A percentile compares a stretch with the other conserved stretches of the same genome.
These are phyloP conservation scores for Metschnikowia corniflorae DNA, from an alignment of 805 yeast genomes.

Conservation along the genomic window DNA sequence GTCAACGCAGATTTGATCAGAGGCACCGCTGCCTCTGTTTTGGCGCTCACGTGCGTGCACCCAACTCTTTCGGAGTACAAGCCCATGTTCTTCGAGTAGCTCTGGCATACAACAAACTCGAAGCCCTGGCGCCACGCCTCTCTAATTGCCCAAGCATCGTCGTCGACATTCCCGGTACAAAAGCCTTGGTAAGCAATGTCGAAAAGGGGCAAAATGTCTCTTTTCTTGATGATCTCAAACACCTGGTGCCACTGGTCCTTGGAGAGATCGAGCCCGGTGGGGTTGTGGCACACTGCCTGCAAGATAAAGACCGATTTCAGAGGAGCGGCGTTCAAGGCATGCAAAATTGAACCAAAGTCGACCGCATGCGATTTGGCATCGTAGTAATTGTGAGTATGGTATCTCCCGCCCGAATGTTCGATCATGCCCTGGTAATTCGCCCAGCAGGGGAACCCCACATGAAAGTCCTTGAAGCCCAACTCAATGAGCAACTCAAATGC, in stretches of 20 bases:
- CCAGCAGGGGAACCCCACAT: conserved; percentile 41
- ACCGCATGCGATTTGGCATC: conserved; percentile 25
- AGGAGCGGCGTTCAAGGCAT: conserved; percentile 30
- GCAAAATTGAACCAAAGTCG: conserved; percentile 26
- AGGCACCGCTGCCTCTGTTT: conserved; percentile 7
- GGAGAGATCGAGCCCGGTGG: conserved; percentile 41
- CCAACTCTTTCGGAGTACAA: conserved; percentile 40
- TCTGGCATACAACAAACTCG: conserved; percentile 30
- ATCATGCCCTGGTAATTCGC: conserved; percentile 37
- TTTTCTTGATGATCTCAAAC: conserved; percentile 22
- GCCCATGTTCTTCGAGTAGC: conserved; percentile 42
- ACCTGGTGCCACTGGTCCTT: conserved; percentile 36
- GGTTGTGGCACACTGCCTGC: conserved; percentile 45
- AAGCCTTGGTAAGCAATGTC: conserved; percentile 45
- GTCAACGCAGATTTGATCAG: conserved; percentile 27
- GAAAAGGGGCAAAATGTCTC: conserved; percentile 29
- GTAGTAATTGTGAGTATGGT: conserved; percentile 30
- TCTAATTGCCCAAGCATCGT: conserved; percentile 40
- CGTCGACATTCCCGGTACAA: conserved; percentile 26
- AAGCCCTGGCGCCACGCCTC: conserved; percentile 26
- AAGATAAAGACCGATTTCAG: conserved; percentile 32
- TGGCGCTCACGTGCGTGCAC: conserved; percentile 29
- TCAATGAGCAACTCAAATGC: conserved; percentile 27
- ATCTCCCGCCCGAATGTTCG: conserved; percentile 28
- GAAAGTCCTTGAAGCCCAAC: conserved; percentile 20